Percentiles rank a stretch among this genome's conserved stretches.
Conservation (phyloP, 352 stramenopile species). For the Pythium rhizo-oryzae region DNA sequence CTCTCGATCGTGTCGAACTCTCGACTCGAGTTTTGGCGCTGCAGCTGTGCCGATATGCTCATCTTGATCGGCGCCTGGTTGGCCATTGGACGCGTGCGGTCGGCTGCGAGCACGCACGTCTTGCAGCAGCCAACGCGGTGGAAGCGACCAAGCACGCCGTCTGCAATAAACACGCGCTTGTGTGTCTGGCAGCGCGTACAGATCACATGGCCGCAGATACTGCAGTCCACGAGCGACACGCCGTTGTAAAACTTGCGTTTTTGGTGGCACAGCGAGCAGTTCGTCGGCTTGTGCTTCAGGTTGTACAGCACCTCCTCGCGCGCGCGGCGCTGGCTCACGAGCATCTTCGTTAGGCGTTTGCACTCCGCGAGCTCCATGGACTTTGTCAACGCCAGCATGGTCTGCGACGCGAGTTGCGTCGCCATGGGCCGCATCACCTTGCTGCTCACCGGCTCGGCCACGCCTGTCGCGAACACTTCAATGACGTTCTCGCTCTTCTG, state of each 20-base stretch:
- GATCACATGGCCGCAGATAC: slow-evolving; percentile 46
- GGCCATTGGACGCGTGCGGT: neutral
- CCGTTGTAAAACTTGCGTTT: slow-evolving; percentile 42
- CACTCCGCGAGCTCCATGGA: slow-evolving; percentile 56
- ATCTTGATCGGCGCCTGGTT: slow-evolving; percentile 1
- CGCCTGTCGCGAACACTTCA: slow-evolving; percentile 67
- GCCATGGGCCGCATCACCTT: slow-evolving; percentile 44
- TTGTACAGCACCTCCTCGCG: slow-evolving; percentile 35
- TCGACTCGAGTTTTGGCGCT: slow-evolving; percentile 17
- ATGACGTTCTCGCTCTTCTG: slow-evolving; percentile 54
- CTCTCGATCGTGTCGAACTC: neutral
- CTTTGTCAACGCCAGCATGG: slow-evolving; percentile 47
- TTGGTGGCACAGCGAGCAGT: slow-evolving; percentile 40
- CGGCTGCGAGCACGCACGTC: slow-evolving; percentile 40
- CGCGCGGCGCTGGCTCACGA: slow-evolving; percentile 33
- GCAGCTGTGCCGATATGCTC: slow-evolving; percentile 14
- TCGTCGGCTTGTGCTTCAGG: slow-evolving; percentile 7
- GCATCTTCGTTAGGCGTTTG: slow-evolving; percentile 58
- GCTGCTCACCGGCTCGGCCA: slow-evolving; percentile 49
- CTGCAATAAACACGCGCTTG: slow-evolving; percentile 52
- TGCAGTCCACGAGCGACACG: slow-evolving; percentile 37
- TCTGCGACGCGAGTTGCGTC: slow-evolving; percentile 45
- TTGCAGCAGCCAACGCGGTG: slow-evolving; percentile 40
- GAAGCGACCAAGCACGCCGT: slow-evolving; percentile 32
- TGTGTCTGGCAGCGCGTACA: slow-evolving; percentile 48